Conservation (phyloP, 2,329 filamentous ascomycete genomes). For the Pestalotiopsis sp. region DNA sequence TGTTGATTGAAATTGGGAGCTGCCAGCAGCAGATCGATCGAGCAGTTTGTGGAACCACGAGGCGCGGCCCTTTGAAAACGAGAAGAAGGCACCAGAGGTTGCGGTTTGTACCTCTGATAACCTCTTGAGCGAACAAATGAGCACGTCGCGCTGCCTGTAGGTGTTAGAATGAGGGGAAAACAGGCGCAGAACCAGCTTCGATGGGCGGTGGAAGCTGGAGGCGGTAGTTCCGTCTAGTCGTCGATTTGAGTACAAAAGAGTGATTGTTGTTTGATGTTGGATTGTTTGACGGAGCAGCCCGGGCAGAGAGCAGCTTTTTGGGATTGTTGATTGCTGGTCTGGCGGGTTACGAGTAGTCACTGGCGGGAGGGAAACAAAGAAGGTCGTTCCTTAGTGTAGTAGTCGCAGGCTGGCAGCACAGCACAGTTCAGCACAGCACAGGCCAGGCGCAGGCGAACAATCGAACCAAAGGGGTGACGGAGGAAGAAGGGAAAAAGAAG, state of each 20-base stretch:
- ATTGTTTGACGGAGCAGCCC: neutral
- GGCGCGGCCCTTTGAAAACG: neutral
- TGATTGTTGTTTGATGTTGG: neutral
- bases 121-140: neutral
- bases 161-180: conserved; percentile 1
- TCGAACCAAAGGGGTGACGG: neutral
- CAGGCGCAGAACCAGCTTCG: neutral
- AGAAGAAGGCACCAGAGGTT: neutral
- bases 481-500: neutral
- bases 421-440: neutral
- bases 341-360: neutral
- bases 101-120: neutral
- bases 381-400: neutral
- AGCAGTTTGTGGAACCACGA: neutral
- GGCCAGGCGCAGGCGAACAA: neutral
- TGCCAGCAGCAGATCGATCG: conserved; percentile 6
- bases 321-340: neutral
- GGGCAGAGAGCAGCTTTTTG: too few species aligned
- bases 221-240: neutral
- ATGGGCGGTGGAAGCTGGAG: neutral
- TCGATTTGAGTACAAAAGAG: neutral
- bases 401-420: neutral
- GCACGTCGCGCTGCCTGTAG: neutral
- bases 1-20: neutral
- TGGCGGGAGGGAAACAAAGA: neutral